Conservation (phyloP, 2,329 filamentous ascomycete genomes). For the Alternaria sp. region DNA sequence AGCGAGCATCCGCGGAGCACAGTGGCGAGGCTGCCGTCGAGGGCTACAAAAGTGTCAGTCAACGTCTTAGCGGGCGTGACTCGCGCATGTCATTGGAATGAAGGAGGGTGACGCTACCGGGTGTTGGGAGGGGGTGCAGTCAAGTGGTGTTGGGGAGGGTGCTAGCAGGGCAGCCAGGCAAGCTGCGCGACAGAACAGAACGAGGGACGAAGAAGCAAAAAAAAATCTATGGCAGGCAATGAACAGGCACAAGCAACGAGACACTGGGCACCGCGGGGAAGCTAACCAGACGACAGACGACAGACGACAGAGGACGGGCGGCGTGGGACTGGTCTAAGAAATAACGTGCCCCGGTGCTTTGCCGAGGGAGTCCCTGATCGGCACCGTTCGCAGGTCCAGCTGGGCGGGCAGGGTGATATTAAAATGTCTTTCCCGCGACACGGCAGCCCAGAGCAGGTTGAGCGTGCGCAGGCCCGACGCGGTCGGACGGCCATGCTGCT, state of each 20-base stretch:
- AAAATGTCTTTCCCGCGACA: constrained; percentile 18
- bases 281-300: constrained; percentile 2
- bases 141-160: neutral
- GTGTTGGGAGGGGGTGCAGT: constrained; percentile 19
- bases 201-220: constrained; percentile 18
- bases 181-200: constrained; percentile 8
- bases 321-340: constrained; percentile 16
- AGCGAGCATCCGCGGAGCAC: constrained; percentile 12
- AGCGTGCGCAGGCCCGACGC: constrained; percentile 6
- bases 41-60: constrained; percentile 2
- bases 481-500: constrained; percentile 4
- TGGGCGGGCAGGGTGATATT: constrained; percentile 12
- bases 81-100: constrained; percentile 9
- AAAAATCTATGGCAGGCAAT: neutral
- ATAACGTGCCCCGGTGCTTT: constrained; percentile 16
- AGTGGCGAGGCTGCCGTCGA: constrained; percentile 10
- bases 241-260: constrained; percentile 1
- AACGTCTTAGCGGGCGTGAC: constrained; percentile 5
- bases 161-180: constrained; percentile 7
- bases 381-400: constrained; percentile 17
- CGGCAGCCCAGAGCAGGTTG: constrained; percentile 16
- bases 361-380: constrained; percentile 22
- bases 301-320: constrained; percentile 4
- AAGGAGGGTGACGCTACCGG: constrained; percentile 22
- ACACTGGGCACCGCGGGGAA: constrained; percentile 4